Evolutionary conservation across 805 yeast species (phyloP).

Genomic region (Lachancea nothofagi): DNA sequence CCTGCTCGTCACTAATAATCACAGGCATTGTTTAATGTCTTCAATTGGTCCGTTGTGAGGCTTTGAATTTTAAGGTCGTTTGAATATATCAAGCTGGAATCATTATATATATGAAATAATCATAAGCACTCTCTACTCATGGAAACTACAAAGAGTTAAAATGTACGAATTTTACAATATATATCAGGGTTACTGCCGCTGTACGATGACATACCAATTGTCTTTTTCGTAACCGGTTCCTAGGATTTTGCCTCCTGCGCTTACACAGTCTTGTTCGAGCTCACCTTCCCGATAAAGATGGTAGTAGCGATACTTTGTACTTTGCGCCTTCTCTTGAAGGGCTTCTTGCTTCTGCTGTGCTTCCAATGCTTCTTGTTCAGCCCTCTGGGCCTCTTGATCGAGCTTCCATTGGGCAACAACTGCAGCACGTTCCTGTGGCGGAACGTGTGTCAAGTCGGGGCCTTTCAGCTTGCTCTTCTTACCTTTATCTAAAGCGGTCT

Average conservation of each 20-base stretch:
- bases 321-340: constrained; percentile 23
- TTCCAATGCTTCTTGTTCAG: constrained; percentile 17
- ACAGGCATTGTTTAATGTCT: constrained; percentile 23
- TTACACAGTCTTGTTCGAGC: constrained; percentile 57
- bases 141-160: too few relatives aligned
- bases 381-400: constrained; percentile 22
- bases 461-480: constrained; percentile 16
- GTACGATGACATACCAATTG: constrained; percentile 79
- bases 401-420: constrained; percentile 27
- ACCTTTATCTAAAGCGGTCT: constrained; percentile 19
- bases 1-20: constrained; percentile 17
- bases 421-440: constrained; percentile 26
- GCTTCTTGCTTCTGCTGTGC: constrained; percentile 17
- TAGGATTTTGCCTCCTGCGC: constrained; percentile 66
- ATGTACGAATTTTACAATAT: background rate
- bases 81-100: too few relatives aligned
- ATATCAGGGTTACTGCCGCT: constrained; percentile 2
- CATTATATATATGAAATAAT: too few relatives aligned
- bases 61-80: background rate
- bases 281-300: constrained; percentile 86
- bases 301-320: constrained; percentile 76
- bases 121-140: too few relatives aligned
- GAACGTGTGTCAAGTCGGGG: constrained; percentile 26
- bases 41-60: constrained; percentile 30
- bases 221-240: constrained; percentile 85